These are phyloP conservation scores for Proliferodiscus dingleyae DNA, from an alignment of 2,329 filamentous ascomycete genomes.

Conservation along the genomic window DNA sequence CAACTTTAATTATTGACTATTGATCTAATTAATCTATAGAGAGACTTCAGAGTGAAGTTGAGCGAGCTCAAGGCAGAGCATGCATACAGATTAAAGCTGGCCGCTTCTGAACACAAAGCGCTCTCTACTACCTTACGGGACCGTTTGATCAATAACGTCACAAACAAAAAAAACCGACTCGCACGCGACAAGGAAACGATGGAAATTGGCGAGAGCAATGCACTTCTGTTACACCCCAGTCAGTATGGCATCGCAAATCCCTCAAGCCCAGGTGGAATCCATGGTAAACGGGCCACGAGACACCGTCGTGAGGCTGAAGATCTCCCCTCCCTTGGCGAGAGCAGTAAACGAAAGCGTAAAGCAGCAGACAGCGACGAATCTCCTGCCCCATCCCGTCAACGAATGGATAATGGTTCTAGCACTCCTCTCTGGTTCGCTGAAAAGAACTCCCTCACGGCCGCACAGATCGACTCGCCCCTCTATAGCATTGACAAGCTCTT, in stretches of 20 bases:
- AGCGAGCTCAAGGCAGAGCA: conserved; percentile 55
- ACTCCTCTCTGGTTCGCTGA: conserved; percentile 61
- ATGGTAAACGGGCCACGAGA: conserved; percentile 58
- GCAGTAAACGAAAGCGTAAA: conserved; percentile 60
- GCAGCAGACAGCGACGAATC: conserved; percentile 58
- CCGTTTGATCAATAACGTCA: conserved; percentile 62
- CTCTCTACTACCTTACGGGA: conserved; percentile 58
- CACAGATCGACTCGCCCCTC: conserved; percentile 51
- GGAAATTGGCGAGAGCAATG: conserved; percentile 62
- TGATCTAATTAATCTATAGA: conserved; percentile 38
- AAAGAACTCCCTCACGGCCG: conserved; percentile 43
- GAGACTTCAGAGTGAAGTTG: conserved; percentile 58
- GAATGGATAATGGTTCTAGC: conserved; percentile 50
- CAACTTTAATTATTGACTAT: background rate
- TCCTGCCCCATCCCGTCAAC: conserved; percentile 51
- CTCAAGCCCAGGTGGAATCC: conserved; percentile 57
- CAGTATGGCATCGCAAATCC: conserved; percentile 64
- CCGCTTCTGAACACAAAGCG: conserved; percentile 55
- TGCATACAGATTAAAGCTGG: conserved; percentile 57
- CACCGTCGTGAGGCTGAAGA: conserved; percentile 57
- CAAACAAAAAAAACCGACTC: conserved; percentile 59
- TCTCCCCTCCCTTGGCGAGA: conserved; percentile 47
- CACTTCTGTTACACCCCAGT: conserved; percentile 61
- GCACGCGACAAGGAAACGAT: conserved; percentile 63
- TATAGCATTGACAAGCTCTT: conserved; percentile 68